phyloP scores from a whole-genome alignment of 352 stramenopile species.

The Pythium graminicola region DNA sequence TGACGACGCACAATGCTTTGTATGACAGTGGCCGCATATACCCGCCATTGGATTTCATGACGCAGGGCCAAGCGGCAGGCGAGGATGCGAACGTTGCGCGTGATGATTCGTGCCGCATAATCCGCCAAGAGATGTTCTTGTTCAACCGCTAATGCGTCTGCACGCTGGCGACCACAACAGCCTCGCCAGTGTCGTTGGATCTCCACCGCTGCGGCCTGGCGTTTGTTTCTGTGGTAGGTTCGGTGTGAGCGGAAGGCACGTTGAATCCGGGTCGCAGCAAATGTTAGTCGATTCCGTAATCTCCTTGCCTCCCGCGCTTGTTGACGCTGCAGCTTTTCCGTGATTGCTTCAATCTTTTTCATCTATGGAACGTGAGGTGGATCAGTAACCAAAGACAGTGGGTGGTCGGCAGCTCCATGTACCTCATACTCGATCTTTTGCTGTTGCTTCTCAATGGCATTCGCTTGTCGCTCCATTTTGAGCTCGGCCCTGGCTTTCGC shows the following conservation, averaged over 20 bases:
- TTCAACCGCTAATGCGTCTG: conserved; percentile 15
- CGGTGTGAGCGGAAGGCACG: conserved; percentile 29
- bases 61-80: conserved; percentile 24
- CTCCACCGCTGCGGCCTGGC: conserved; percentile 25
- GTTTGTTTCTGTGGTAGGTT: conserved; percentile 6
- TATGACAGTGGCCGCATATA: conserved; percentile 36
- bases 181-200: conserved; percentile 48
- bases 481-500: conserved; percentile 57
- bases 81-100: conserved; percentile 30
- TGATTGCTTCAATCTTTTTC: conserved; percentile 70
- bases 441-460: conserved; percentile 72
- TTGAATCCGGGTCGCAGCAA: conserved; percentile 49
- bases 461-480: conserved; percentile 55
- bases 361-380: conserved; percentile 31
- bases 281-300: conserved; percentile 43
- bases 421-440: conserved; percentile 76
- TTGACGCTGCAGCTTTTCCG: conserved; percentile 52
- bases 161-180: conserved; percentile 20
- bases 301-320: conserved; percentile 64
- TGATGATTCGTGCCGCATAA: conserved; percentile 34
- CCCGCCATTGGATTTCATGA: conserved; percentile 25
- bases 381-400: no score
- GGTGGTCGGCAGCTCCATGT: no score
- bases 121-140: conserved; percentile 18
- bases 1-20: conserved; percentile 36